These are phyloP conservation scores for Gossypium ekmanianum DNA, from an alignment of 345 rosid genomes.

Conservation along the genomic window DNA sequence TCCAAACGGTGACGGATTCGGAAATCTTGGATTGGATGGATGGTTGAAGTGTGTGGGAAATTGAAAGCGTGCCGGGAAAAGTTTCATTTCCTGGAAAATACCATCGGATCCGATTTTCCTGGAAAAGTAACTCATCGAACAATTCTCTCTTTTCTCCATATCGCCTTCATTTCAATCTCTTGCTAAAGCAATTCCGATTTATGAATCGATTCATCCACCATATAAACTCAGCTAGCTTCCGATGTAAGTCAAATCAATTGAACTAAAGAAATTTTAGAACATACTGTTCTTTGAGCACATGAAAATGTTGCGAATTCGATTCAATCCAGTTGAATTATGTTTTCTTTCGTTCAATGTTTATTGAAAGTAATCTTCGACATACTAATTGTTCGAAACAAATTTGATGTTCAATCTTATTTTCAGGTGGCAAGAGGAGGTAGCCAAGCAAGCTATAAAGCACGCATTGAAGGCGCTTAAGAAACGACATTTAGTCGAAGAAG, in stretches of 20 bases:
- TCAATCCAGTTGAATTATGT: not conserved
- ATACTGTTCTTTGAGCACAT: not conserved
- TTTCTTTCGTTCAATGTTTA: not conserved
- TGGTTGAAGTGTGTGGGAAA: not conserved
- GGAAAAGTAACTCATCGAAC: not conserved
- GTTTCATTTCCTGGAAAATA: not conserved
- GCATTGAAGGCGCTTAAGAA: constrained; percentile 75
- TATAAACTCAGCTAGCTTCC: not conserved
- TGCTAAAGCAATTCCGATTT: not conserved
- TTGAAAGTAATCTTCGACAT: not conserved
- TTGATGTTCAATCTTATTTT: not conserved
- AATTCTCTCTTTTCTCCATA: not conserved
- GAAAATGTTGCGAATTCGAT: not conserved
- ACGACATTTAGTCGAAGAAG: constrained; percentile 88
- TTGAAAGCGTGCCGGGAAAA: not conserved
- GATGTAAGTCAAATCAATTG: constrained; percentile 7
- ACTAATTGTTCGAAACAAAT: not conserved
- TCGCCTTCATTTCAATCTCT: not conserved
- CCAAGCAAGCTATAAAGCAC: constrained; percentile 67
- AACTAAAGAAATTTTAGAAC: not conserved
- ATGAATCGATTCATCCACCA: not conserved
- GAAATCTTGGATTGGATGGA: not conserved
- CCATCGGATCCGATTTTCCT: not conserved
- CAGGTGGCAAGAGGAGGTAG: constrained; percentile 58
- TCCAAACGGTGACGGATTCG: not conserved